A percentile compares a stretch with the other conserved stretches of the same genome.
phyloP scores from a whole-genome alignment of 768 basidiomycete species.

The Phanerodontia chrysosporium region DNA sequence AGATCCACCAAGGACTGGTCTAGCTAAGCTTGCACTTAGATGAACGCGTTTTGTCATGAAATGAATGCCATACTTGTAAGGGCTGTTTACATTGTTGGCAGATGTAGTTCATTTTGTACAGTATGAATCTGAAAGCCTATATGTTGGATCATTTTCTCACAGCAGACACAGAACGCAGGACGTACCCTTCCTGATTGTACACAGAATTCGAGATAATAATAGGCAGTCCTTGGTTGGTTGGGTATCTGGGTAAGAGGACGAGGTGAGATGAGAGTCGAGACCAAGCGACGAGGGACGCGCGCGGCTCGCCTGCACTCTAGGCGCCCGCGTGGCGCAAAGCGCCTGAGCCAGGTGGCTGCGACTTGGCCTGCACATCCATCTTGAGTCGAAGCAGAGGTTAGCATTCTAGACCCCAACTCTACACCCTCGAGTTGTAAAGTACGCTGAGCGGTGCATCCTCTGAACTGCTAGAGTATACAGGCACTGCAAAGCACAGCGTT shows the following conservation, averaged over 20 bases:
- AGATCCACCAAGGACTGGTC: conserved; percentile 91
- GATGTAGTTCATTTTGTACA: conserved; percentile 40
- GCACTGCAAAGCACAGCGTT: neutral
- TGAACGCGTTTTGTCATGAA: neutral
- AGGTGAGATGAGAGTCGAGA: neutral
- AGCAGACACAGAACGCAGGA: neutral
- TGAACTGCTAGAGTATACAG: neutral
- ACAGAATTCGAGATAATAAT: neutral
- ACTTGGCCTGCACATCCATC: neutral
- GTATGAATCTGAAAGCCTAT: neutral
- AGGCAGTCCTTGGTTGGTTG: neutral
- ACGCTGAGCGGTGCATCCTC: neutral
- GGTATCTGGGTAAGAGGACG: neutral
- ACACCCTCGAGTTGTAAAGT: neutral
- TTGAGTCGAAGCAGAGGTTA: neutral
- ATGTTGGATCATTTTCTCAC: neutral
- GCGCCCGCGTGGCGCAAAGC: neutral
- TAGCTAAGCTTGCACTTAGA: conserved; percentile 39
- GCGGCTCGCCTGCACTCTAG: neutral
- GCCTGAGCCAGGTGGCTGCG: neutral
- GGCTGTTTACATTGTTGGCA: conserved; percentile 94
- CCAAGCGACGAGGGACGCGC: neutral
- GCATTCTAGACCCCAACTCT: neutral
- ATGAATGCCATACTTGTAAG: conserved; percentile 52
- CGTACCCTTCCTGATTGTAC: neutral